These are phyloP conservation scores for Aspergillus sp. DNA, from an alignment of 2,329 filamentous ascomycete genomes.

Conservation along the genomic window DNA sequence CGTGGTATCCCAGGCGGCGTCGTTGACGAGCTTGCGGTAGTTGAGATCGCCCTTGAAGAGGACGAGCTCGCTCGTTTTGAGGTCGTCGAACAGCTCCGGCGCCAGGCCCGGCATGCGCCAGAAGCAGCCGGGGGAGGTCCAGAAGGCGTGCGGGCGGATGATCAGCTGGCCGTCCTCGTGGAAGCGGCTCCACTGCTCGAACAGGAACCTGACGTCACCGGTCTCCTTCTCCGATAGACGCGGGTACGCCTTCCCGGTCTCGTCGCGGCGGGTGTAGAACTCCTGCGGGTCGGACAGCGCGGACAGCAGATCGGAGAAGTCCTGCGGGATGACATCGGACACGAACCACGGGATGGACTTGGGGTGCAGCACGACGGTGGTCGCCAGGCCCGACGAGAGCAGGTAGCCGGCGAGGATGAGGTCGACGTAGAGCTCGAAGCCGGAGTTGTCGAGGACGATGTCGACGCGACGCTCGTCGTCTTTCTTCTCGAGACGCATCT, in stretches of 20 bases:
- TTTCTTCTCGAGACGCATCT: slow-evolving; percentile 54
- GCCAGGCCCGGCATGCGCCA: slow-evolving; percentile 71
- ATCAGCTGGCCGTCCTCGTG: slow-evolving; percentile 77
- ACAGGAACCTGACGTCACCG: slow-evolving; percentile 63
- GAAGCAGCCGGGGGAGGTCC: slow-evolving; percentile 79
- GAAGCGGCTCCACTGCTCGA: slow-evolving; percentile 67
- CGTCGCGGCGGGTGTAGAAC: slow-evolving; percentile 72
- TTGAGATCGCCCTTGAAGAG: slow-evolving; percentile 98
- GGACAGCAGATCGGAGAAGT: slow-evolving; percentile 74
- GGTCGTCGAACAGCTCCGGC: slow-evolving; percentile 60
- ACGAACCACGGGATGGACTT: slow-evolving; percentile 98
- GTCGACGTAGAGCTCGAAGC: slow-evolving; percentile 95
- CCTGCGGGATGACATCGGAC: slow-evolving; percentile 78
- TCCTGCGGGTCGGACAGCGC: slow-evolving; percentile 65
- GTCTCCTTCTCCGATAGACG: slow-evolving; percentile 60
- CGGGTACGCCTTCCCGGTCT: slow-evolving; percentile 46
- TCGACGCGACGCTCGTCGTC: slow-evolving; percentile 67
- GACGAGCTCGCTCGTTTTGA: slow-evolving; percentile 75
- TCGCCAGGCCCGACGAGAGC: slow-evolving; percentile 73
- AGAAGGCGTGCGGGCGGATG: slow-evolving; percentile 78
- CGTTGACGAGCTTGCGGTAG: slow-evolving; percentile 83
- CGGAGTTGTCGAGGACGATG: slow-evolving; percentile 92
- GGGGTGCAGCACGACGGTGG: slow-evolving; percentile 76
- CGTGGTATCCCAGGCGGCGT: slow-evolving; percentile 77
- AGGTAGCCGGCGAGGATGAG: slow-evolving; percentile 86